Evolutionary conservation across 768 basidiomycete genomes (phyloP), one percentile per base, ranked within the genome.

Genomic region (Suillus subaureus): DNA sequence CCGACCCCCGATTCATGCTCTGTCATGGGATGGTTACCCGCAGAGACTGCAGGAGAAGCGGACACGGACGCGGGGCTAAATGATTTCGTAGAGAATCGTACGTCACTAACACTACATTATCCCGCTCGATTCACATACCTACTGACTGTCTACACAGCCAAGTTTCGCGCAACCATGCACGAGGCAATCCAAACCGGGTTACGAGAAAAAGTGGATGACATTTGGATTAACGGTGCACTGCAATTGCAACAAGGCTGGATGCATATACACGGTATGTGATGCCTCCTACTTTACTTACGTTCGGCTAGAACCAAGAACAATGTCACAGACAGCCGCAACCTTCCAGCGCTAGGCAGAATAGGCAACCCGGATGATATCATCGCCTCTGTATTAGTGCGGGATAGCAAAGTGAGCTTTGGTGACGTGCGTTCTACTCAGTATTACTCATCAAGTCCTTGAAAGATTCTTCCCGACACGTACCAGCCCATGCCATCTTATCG

Each of bases 341-440:
- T 92, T 7, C 93, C 93, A 1, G 84, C 91, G 15, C 74, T 92
- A 9, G 89, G 88, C 1, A 82, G 93, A 54, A 89, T 93, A 61
- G 91, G 92, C 16, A 90, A 93, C 71, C 89, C 91, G 2, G 93
- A 94, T 70, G 93, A 94, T 74, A 94, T 94, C 66, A 82, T 94
- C 55, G 93, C 83, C 3, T 84, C 89, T 2, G 92, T 94, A 13
- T 80, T 89, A 8, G 91, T 94, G 6, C 79, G 89, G 66, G 82
- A 88, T 64, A 85, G 91, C 72, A 83, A 88, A 81, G 90, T 88
- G 65, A 33, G 79, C 70, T 31, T 37, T 45, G 6, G 15, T 13
- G 37, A 21, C 26, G 23, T 31, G 23, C 31, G 40, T 35, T 43
- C 47, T 23, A 6, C 43, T 37, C 18, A 64, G 43, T 57, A 45